Percentiles rank a stretch among this genome's conserved stretches.
Evolutionary conservation across 139 green algal species (phyloP).

Genomic region (Coccomyxa sp.): DNA sequence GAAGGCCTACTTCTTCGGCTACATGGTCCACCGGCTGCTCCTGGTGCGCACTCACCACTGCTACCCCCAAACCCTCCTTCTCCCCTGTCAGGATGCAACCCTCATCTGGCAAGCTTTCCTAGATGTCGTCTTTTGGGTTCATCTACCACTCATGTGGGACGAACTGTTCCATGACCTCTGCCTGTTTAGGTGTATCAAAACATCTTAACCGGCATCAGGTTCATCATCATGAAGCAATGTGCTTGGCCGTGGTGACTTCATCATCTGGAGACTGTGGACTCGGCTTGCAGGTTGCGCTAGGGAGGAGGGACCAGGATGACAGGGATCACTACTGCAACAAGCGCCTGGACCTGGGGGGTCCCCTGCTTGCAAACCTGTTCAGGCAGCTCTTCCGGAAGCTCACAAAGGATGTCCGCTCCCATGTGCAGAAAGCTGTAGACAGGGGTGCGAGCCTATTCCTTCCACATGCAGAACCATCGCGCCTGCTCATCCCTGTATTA

Average conservation of each 20-base stretch:
- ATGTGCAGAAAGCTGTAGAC: conserved; percentile 71
- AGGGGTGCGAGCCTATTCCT: conserved; percentile 2
- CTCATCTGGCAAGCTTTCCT: no score
- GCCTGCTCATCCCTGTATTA: no score
- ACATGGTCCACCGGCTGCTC: conserved; percentile 74
- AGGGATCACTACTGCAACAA: conserved; percentile 99
- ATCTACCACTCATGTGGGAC: no score
- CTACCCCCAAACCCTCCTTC: no score
- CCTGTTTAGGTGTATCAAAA: no score
- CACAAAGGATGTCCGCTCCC: conserved; percentile 79
- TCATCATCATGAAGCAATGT: no score
- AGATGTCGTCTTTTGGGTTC: no score
- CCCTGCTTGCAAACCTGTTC: conserved; percentile 83
- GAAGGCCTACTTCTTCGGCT: conserved; percentile 77
- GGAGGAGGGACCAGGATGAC: conserved; percentile 79
- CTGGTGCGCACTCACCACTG: conserved; percentile 33
- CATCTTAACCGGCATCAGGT: no score
- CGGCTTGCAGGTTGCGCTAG: conserved; percentile 43
- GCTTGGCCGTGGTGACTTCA: no score
- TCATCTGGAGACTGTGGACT: not conserved
- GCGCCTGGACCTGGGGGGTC: conserved; percentile 87
- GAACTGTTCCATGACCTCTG: no score
- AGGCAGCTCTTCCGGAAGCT: conserved; percentile 91
- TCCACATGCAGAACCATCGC: no score
- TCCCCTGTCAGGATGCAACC: no score